Evolutionary conservation across 805 yeast species (phyloP), one percentile per base, ranked within the genome.

Genomic region (Wickerhamomyces hampshirensis): DNA sequence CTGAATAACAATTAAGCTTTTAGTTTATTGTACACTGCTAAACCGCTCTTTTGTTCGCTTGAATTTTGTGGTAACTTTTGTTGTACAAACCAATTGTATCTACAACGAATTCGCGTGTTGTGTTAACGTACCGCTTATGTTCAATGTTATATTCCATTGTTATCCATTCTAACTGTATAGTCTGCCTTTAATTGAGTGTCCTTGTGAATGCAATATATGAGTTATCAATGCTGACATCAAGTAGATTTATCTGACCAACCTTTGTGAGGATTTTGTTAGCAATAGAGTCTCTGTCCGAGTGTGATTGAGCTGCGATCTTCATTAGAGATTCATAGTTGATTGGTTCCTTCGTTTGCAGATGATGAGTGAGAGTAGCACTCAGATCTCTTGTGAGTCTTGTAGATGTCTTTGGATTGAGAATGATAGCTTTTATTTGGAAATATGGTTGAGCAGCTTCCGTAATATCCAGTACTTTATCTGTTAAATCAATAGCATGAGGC

Each of bases 261-360:
- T 23, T 36, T 9, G 40, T 44, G 16, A 44, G 27, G 16, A 44
- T 26, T 15, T 31, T 15, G 5, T 34, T 21, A 2, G 43, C 35
- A 2, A 24, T n/a, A 5, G 31, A 33, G 13, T 16, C 15, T 13
- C 26, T 28, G 19, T 35, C 23, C 17, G 26, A 18, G n/a, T 37
- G 43, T 6, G 34, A 28, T 16, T 28, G 18, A 21, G 37, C 38
- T 1, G 48, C 48, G 28, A 42, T 33, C 34, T 28, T 28, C 23
- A 44, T n/a, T 13, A 44, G 32, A 2, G 46, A 39, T 12, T 44
- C 44, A 31, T 44, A 42, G 33, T 39, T 42, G 30, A 42, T 37
- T 21, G 24, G 24, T 23, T 38, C 36, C 13, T 31, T 6, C 5
- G 28, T 7, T 15, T 18, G 24, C 5, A 13, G 17, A 6, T 35